Base-by-base conservation (phyloP, 306 rosid genomes). In the Inga oerstediana region DNA sequence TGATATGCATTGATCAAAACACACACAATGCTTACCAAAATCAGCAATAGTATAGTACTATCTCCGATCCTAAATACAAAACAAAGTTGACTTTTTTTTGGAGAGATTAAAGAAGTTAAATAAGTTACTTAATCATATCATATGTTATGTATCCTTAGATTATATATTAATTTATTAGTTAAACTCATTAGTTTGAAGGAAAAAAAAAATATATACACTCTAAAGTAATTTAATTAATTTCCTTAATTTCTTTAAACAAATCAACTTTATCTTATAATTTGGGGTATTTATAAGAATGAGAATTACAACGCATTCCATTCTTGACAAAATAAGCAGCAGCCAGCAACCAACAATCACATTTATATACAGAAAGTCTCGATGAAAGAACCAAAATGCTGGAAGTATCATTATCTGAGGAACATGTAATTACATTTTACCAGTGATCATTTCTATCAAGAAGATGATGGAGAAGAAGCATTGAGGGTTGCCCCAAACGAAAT, bases 351-450 rank as follows among this genome's bases (percentile, higher is more conserved):
- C 82, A 72, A 65, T 65, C 80, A 83, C 22, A 20, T 16, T 14
- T 9, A 41, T 46, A 35, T 61, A 56, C 35, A 68, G 43, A 51
- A 70, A 58, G 43, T 46, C 59, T 59, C 69, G 77, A 27, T 62
- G 66, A 41, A 71, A 12, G 15, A 84, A 79, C 82, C 77, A 80
- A 86, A 56, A 51, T 76, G 84, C 49, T 73, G 76, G 80, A 77
- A 76, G 73, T 37, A 75, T 66, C 70, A 49, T 51, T 51, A 70
- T 75, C 68, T 69, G 51, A 51, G 22, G 81, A 77, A 80, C 75
- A 59, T 32, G 72, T 80, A 85, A 76, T 87, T 87, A 89, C 86
- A 87, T 74, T 78, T 78, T 68, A 62, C 62, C 27, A n/a, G 81
- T 64, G 54, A 76, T 48, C 75, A 69, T 74, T 80, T 74, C 88